phyloP scores from a whole-genome alignment of 1,139 yeast species.

The Taphrina pruni region DNA sequence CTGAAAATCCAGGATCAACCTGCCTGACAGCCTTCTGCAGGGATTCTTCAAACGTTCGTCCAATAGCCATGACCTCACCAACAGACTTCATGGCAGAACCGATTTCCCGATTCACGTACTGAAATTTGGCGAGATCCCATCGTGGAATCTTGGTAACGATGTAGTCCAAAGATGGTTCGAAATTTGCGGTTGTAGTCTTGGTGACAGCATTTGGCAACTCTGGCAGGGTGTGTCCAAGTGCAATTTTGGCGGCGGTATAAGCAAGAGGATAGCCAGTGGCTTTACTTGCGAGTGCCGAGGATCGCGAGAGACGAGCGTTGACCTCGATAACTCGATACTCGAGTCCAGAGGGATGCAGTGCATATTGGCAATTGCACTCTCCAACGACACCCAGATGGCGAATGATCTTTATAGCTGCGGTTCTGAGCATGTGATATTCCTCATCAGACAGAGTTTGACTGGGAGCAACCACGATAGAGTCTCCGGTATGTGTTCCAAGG shows the following conservation, averaged over 20 bases:
- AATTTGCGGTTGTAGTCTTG: constrained; percentile 91
- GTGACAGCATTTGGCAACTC: constrained; percentile 97
- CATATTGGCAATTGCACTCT: constrained; percentile 98
- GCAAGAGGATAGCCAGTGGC: constrained; percentile 99
- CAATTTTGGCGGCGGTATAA: constrained; percentile 97
- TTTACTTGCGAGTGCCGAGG: constrained; percentile 96
- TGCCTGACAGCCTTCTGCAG: constrained; percentile 98
- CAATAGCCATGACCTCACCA: constrained; percentile 99
- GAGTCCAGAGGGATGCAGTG: constrained; percentile 91
- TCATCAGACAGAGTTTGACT: constrained; percentile 96
- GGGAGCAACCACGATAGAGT: constrained; percentile 98
- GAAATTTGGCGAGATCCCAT: constrained; percentile 96
- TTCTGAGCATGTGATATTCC: constrained; percentile 96
- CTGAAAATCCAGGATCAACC: constrained; percentile 87
- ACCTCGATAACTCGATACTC: constrained; percentile 97
- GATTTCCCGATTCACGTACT: constrained; percentile 88
- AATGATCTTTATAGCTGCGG: constrained; percentile 95
- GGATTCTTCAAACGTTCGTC: constrained; percentile 96
- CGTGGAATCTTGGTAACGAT: constrained; percentile 97
- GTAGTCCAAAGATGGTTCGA: constrained; percentile 96
- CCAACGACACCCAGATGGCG: constrained; percentile 99
- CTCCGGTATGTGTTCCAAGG: constrained; percentile 97
- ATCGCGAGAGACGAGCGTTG: constrained; percentile 94
- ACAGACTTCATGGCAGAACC: constrained; percentile 98
- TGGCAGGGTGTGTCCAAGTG: constrained; percentile 90